Evolutionary conservation across 495 filamentous ascomycete species (phyloP).

Genomic region (Friedmanniomyces simplex): DNA sequence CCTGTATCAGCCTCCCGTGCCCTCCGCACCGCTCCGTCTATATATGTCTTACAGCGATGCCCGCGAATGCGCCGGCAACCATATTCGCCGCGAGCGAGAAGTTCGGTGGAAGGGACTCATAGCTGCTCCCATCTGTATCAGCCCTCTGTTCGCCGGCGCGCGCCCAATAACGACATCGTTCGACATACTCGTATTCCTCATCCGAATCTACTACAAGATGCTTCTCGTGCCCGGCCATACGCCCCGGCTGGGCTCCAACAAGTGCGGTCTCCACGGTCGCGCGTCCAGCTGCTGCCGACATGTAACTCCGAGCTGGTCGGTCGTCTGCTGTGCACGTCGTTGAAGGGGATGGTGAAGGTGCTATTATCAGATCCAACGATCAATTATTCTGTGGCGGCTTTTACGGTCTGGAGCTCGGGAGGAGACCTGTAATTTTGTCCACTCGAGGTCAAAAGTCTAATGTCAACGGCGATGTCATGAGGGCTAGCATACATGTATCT

Average conservation of each 20-base stretch:
- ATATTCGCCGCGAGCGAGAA: conserved; percentile 66
- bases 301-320: background rate
- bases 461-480: no score
- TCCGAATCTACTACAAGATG: conserved; percentile 22
- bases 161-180: no score
- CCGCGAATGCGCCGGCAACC: conserved; percentile 90
- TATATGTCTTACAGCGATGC: conserved; percentile 74
- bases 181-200: conserved; percentile 33
- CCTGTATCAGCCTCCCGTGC: conserved; percentile 9
- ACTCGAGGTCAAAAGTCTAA: no score
- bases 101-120: conserved; percentile 62
- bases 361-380: background rate
- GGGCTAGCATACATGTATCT: no score
- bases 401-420: no score
- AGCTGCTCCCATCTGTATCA: conserved; percentile 33
- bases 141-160: background rate
- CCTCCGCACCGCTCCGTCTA: background rate
- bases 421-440: no score
- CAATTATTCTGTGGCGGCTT: no score
- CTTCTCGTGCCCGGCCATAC: conserved; percentile 31
- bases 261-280: conserved; percentile 12
- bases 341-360: background rate
- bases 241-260: conserved; percentile 15
- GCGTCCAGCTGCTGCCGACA: conserved; percentile 6
- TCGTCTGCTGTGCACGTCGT: background rate